Evolutionary conservation across 768 basidiomycete species (phyloP), one percentile per base, ranked within the genome.

Genomic region (Leucocoprinus leucothites): DNA sequence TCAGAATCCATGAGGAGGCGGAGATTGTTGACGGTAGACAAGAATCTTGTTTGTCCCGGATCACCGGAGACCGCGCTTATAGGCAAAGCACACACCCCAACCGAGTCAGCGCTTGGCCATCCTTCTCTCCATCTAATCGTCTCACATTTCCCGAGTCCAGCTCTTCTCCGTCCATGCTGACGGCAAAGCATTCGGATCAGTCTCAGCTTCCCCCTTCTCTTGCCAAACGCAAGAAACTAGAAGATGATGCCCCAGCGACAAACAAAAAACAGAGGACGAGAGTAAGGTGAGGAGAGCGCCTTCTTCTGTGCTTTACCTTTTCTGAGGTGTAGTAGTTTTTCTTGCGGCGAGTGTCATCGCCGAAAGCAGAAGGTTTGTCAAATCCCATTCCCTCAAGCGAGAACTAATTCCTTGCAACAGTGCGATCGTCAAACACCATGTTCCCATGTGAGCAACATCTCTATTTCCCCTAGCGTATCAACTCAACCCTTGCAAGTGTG

Each of bases 351-450:
- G 72, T 93, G 91, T 60, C 91, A 93, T 72, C 82, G 91, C 19
- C 77, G 91, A 58, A 94, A 94, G 67, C 91, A 94, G 71, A 92
- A 92, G 80, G 90, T 88, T 53, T 36, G 57, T 57, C 18, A 3
- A 13, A n/a, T 16, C 3, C n/a, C 14, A 14, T 2, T 35, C 4
- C 31, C 18, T 48, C 26, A 34, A 19, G 21, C 21, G 34, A 51
- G 47, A 31, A 25, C 35, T 59, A 44, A 48, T 58, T 44, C 26
- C 60, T 14, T 46, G 61, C 63, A 57, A 48, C 67, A 93, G 89
- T 94, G 91, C 72, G 89, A 94, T 69, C 82, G 91, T 57, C 89
- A 91, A 72, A 71, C 87, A 54, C 90, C 90, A 21, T 92, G 90
- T 66, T 87, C 87, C 54, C 89, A 92, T 81, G 90, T 91, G 60